These are phyloP conservation scores for Paramecium pentaurelia DNA, from an alignment of 73 alveolate genomes.

Conservation along the genomic window DNA sequence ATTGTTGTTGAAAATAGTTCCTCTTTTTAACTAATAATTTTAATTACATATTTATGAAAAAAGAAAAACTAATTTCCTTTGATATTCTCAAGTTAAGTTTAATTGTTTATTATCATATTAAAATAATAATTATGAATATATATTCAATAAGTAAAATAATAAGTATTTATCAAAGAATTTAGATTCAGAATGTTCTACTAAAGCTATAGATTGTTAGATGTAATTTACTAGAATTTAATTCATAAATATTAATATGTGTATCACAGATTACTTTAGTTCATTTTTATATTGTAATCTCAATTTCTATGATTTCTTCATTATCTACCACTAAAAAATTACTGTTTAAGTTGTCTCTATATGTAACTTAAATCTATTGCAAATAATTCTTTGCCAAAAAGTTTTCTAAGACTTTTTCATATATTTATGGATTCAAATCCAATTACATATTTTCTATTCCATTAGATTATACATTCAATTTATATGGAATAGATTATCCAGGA, in stretches of 20 bases:
- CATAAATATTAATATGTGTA: not conserved
- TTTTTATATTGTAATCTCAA: constrained; percentile 35
- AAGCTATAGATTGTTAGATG: not conserved
- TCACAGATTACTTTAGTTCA: not conserved
- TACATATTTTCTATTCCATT: not conserved
- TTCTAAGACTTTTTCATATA: not conserved
- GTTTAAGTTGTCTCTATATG: not conserved
- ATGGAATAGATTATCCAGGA: not conserved
- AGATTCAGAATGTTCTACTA: not conserved
- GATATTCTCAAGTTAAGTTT: not conserved
- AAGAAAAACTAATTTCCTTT: no score
- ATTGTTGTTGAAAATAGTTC: no score
- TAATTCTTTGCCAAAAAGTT: not conserved
- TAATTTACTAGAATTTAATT: not conserved
- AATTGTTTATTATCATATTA: no score
- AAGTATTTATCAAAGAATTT: not conserved
- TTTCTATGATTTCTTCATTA: not conserved
- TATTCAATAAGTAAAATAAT: not conserved
- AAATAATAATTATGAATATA: no score
- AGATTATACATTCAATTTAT: not conserved
- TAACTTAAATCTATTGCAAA: not conserved
- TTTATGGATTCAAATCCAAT: not conserved
- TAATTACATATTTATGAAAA: no score
- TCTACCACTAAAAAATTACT: not conserved
- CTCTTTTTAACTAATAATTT: no score